These are phyloP conservation scores for Diaporthe sp. DNA, from an alignment of 2,329 filamentous ascomycete genomes.

Conservation along the genomic window DNA sequence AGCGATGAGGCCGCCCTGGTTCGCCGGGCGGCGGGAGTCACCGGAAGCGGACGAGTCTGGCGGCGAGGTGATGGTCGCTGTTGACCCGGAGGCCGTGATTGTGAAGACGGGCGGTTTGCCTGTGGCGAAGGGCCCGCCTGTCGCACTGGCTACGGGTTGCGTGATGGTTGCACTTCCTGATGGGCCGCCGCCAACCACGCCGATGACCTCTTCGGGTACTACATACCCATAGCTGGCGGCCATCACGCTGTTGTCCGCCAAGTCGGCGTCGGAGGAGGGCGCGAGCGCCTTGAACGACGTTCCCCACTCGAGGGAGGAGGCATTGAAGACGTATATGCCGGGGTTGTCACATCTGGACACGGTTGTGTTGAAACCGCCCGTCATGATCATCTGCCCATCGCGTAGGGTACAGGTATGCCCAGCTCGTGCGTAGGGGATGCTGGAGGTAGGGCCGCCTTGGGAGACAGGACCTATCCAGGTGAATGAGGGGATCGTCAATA, in stretches of 20 bases:
- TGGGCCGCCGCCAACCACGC: conserved; percentile 48
- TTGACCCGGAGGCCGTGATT: conserved; percentile 61
- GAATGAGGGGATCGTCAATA: conserved; percentile 77
- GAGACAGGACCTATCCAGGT: conserved; percentile 75
- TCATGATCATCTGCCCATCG: conserved; percentile 76
- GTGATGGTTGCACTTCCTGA: conserved; percentile 68
- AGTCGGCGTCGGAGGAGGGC: conserved; percentile 55
- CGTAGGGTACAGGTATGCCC: conserved; percentile 77
- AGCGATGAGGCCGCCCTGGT: conserved; percentile 53
- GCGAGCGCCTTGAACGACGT: conserved; percentile 69
- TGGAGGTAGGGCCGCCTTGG: conserved; percentile 58
- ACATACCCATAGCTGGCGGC: conserved; percentile 72
- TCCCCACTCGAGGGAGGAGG: conserved; percentile 71
- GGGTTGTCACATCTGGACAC: conserved; percentile 73
- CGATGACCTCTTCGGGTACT: conserved; percentile 72
- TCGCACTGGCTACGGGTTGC: conserved; percentile 70
- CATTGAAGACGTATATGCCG: conserved; percentile 79
- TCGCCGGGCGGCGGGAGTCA: conserved; percentile 18
- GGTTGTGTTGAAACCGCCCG: conserved; percentile 75
- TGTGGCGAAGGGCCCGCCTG: conserved; percentile 76
- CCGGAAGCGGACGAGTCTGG: conserved; percentile 52
- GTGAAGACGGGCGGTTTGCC: conserved; percentile 78
- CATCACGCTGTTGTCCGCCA: conserved; percentile 60
- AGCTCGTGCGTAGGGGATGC: conserved; percentile 68
- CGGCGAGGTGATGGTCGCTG: conserved; percentile 53